Base-by-base conservation (phyloP, 805 yeast genomes). In the Metschnikowia proteae region DNA sequence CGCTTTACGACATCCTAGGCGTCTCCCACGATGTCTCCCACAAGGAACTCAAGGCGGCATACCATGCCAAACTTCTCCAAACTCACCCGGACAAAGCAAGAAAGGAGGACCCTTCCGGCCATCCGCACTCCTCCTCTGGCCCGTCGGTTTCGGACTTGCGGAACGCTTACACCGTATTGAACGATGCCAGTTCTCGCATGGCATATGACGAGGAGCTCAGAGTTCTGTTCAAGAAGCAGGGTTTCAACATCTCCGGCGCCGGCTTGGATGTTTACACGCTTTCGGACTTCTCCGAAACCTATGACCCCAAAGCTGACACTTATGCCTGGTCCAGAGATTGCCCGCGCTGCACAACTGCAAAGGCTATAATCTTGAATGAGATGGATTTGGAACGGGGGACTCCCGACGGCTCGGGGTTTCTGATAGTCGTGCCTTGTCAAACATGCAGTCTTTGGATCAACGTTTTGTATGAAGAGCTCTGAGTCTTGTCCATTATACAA, bases 401-500 rank as follows among this genome's bases (percentile, higher is more conserved):
- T 0, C 74, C 73, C 0, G 76, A 73, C 32, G 83, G 81, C 11
- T 77, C 67, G 13, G 70, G 70, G 11, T 84, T 73, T 54, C 86
- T 84, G 53, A 75, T 91, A 1, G 73, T 88, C 23, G 81, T 88
- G 0, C 96, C 91, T 59, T 92, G 98, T 62, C 62, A 69, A 9
- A 82, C 86, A 30, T 92, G 98, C 64, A 87, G 96, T 62, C 62
- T 90, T 29, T 92, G 97, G 96, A 66, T 92, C 26, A 81, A 81
- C 44, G 90, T 92, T 1, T 76, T 74, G 54, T 88, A 84, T 59
- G 80, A 73, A 55, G 90, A 81, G 54, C 70, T 56, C 26, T 31
- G 13, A 23, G 4, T 7, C 9, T 10, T 25, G 13, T 13, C 36
- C 17, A 8, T 6, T 28, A 6, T 6, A 6, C 30, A 28, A 8